Conservation (phyloP, 73 alveolate species). For the Stentor coeruleus region DNA sequence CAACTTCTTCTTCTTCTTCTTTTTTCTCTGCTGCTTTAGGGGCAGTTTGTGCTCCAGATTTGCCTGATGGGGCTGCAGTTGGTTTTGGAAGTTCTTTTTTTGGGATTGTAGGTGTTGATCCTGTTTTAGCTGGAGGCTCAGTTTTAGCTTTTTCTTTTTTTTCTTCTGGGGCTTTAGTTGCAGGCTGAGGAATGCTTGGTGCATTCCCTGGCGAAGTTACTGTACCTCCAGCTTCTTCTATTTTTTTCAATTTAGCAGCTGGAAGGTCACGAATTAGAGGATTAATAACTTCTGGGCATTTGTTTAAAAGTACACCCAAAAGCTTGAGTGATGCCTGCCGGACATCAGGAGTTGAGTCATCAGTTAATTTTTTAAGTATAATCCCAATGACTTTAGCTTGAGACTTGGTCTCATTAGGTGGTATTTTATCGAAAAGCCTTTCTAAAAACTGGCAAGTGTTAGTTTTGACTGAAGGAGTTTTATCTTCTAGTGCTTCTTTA, state of each 20-base stretch:
- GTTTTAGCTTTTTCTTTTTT: conserved; percentile 11
- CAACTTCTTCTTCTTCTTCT: conserved; percentile 45
- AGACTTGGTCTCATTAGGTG: background rate
- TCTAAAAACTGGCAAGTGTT: background rate
- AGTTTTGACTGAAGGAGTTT: conserved; percentile 11
- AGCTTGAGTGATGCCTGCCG: background rate
- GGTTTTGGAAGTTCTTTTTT: conserved; percentile 26
- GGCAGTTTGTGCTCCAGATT: conserved; percentile 22
- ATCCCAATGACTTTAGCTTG: background rate
- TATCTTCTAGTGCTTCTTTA: conserved; percentile 5
- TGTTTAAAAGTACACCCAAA: background rate
- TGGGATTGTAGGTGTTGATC: background rate
- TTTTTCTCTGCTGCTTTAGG: background rate
- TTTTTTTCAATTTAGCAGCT: background rate
- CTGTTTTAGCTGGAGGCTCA: conserved; percentile 1
- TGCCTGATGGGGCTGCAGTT: conserved; percentile 22
- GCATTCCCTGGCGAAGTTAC: conserved; percentile 24
- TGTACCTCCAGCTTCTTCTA: conserved; percentile 30
- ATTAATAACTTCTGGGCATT: conserved; percentile 1
- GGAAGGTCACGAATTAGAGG: conserved; percentile 11
- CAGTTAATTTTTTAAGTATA: background rate
- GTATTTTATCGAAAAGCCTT: background rate
- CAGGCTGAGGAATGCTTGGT: too few species aligned
- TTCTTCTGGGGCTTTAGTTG: conserved; percentile 28
- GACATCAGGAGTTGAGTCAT: conserved; percentile 25